A percentile compares a stretch with the other conserved stretches of the same genome.
phyloP scores from a whole-genome alignment of 176 grass and related monocot species.

The Aegilops longissima region DNA sequence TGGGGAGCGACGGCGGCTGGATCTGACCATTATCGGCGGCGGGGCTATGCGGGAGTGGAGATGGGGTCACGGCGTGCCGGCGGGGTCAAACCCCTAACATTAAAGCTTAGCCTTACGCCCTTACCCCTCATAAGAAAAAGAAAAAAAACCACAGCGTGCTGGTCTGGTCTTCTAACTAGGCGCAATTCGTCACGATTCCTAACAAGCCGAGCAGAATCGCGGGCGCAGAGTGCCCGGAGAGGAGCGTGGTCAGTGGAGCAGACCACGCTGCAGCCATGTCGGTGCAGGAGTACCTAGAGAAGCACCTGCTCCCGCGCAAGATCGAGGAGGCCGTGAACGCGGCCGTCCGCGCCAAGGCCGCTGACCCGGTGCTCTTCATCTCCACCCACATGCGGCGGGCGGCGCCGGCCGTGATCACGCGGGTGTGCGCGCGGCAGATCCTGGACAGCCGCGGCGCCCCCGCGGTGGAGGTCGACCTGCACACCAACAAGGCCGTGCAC shows the following conservation, averaged over 20 bases:
- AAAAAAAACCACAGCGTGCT: too few relatives aligned
- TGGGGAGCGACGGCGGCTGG: too few relatives aligned
- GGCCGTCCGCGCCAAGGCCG: slow-evolving; percentile 79
- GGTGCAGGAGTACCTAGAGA: slow-evolving; percentile 94
- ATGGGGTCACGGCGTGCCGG: too few relatives aligned
- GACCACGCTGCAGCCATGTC: slow-evolving; percentile 57
- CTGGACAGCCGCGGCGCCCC: slow-evolving; percentile 76
- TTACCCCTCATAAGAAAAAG: too few relatives aligned
- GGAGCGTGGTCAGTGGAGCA: neutral
- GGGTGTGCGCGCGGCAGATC: slow-evolving; percentile 85
- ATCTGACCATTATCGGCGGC: too few relatives aligned
- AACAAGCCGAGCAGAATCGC: neutral
- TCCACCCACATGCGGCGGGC: slow-evolving; percentile 89
- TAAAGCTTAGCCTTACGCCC: too few relatives aligned
- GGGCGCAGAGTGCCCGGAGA: neutral
- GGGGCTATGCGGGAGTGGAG: too few relatives aligned
- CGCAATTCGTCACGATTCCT: slow-evolving; percentile 12
- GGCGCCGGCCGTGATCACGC: slow-evolving; percentile 77
- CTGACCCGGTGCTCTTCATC: slow-evolving; percentile 84
- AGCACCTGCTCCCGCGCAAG: slow-evolving; percentile 88
- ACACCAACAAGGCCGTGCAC: slow-evolving; percentile 96
- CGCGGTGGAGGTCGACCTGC: slow-evolving; percentile 85
- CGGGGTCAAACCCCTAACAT: too few relatives aligned
- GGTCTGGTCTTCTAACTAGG: neutral
- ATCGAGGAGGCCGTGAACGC: slow-evolving; percentile 99